Conservation (phyloP, 2,329 filamentous ascomycete genomes). For the Colletotrichum sp. region DNA sequence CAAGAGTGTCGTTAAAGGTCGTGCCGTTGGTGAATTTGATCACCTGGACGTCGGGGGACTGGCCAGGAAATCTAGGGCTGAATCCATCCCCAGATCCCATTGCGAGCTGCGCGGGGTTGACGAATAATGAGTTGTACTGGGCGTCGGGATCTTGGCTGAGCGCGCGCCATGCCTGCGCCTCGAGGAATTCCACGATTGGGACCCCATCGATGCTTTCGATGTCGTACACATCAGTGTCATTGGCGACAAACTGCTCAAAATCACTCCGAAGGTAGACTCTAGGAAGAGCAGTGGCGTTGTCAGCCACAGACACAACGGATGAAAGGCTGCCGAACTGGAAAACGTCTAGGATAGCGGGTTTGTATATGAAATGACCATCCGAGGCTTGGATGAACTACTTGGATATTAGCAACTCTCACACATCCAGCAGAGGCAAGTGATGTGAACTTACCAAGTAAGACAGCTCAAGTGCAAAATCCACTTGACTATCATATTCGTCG, state of each 20-base stretch:
- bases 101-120: not conserved
- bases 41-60: not conserved
- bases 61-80: not conserved
- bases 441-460: constrained; percentile 6
- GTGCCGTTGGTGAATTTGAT: constrained; percentile 15
- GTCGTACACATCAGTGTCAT: constrained; percentile 5
- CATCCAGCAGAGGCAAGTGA: not conserved
- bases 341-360: constrained; percentile 8
- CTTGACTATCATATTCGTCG: constrained; percentile 15
- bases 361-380: not conserved
- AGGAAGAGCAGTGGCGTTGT: not conserved
- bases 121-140: constrained; percentile 22
- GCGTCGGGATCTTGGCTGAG: constrained; percentile 24
- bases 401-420: not conserved
- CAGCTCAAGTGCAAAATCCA: constrained; percentile 17
- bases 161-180: not conserved
- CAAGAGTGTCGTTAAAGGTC: not conserved
- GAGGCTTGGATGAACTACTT: not conserved
- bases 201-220: constrained; percentile 22
- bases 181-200: constrained; percentile 7
- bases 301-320: constrained; percentile 18
- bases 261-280: constrained; percentile 5
- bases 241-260: not conserved
- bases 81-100: not conserved
- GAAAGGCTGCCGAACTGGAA: constrained; percentile 1